Evolutionary conservation across 129 eudicot species (phyloP).

Genomic region (Glebionis coronaria): DNA sequence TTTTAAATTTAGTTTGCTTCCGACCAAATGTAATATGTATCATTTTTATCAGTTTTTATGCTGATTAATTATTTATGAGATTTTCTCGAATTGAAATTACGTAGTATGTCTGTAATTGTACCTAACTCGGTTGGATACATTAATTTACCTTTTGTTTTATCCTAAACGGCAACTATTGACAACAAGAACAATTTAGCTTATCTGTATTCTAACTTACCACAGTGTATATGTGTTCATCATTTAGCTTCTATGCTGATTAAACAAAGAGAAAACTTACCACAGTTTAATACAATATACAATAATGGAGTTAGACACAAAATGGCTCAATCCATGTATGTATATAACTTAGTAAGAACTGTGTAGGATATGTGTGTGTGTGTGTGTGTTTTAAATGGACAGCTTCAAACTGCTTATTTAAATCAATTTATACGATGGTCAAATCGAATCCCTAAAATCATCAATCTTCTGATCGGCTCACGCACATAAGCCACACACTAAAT

Average conservation of each 20-base stretch:
- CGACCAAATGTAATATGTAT: background rate
- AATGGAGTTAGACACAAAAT: too few species aligned
- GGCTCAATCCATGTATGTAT: too few species aligned
- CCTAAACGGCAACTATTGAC: constrained; percentile 94
- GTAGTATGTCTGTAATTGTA: constrained; percentile 16
- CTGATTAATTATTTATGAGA: background rate
- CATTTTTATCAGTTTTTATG: background rate
- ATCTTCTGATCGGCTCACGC: too few species aligned
- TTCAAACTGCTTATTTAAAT: too few species aligned
- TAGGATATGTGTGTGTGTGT: too few species aligned
- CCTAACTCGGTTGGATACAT: constrained; percentile 80
- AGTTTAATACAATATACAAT: too few species aligned
- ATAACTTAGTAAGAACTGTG: too few species aligned
- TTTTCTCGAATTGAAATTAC: background rate
- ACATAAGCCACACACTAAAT: too few species aligned
- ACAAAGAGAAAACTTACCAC: too few species aligned
- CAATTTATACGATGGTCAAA: too few species aligned
- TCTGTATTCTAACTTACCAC: constrained; percentile 30
- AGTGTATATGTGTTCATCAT: background rate
- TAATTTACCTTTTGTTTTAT: constrained; percentile 88
- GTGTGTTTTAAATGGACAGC: too few species aligned
- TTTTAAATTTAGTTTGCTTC: background rate
- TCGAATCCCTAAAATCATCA: too few species aligned
- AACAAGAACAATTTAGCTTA: constrained; percentile 92
- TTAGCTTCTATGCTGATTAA: background rate